These are phyloP conservation scores for Clathrus columnatus DNA, from an alignment of 768 basidiomycete species.

Conservation along the genomic window DNA sequence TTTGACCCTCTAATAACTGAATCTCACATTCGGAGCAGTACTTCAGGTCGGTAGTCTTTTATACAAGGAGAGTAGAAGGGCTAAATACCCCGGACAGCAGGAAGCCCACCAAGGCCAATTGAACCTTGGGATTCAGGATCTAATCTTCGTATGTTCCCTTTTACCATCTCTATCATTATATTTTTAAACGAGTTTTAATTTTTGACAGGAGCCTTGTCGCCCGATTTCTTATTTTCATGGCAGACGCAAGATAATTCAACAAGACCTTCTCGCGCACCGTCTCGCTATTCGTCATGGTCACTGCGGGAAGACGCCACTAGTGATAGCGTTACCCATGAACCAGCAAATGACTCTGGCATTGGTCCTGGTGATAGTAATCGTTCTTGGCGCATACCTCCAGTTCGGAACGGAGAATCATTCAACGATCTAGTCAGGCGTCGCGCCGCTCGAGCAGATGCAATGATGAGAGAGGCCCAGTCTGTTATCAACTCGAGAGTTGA, in stretches of 20 bases:
- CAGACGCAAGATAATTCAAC: neutral
- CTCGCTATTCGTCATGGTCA: neutral
- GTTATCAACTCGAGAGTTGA: neutral
- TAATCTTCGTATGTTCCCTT: neutral
- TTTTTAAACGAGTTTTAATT: neutral
- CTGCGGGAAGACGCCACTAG: neutral
- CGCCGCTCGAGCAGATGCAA: conserved; percentile 6
- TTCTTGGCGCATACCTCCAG: neutral
- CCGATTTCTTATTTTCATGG: neutral
- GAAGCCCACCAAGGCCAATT: neutral
- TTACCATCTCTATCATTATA: neutral
- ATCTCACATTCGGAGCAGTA: neutral
- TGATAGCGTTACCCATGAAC: neutral
- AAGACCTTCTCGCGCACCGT: neutral
- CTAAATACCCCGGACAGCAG: neutral
- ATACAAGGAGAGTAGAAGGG: neutral
- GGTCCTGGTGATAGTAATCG: neutral
- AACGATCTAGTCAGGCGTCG: conserved; percentile 7
- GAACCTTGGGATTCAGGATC: neutral
- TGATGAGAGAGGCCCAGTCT: neutral
- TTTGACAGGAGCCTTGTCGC: neutral
- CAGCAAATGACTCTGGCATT: neutral
- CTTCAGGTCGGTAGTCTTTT: neutral
- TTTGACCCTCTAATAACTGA: neutral
- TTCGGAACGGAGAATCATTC: neutral